A percentile compares a stretch with the other conserved stretches of the same genome.
Conservation (phyloP, 148 eudicot genomes). For the Dianthus caryophyllus region DNA sequence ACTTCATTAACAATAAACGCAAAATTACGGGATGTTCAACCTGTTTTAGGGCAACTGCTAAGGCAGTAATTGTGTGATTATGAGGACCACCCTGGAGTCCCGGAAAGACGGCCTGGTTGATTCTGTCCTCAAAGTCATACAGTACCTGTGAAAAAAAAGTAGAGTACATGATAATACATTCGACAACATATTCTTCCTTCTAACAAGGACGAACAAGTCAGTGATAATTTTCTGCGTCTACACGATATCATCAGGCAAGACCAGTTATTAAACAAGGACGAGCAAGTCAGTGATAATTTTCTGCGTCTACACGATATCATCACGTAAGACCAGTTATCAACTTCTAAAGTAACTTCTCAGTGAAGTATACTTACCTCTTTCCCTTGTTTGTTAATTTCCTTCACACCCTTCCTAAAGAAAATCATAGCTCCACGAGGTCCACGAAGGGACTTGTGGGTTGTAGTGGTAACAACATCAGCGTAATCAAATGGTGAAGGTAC, state of each 20-base stretch:
- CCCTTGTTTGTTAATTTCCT: conserved; percentile 85
- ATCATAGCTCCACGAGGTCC: conserved; percentile 99
- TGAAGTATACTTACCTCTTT: conserved; percentile 50
- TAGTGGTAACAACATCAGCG: conserved; percentile 94
- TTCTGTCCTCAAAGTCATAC: conserved; percentile 93
- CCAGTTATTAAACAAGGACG: neutral
- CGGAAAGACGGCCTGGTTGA: conserved; percentile 95
- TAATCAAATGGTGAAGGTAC: conserved; percentile 93
- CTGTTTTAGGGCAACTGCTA: conserved; percentile 97
- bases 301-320: neutral
- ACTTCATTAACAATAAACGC: neutral
- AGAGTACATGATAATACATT: conserved; percentile 8
- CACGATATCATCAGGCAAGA: neutral
- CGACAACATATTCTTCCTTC: neutral
- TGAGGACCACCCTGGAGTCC: conserved; percentile 99
- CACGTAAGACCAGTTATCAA: neutral
- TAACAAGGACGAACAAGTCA: neutral
- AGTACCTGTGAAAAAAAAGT: conserved; percentile 47
- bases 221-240: neutral
- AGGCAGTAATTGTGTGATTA: conserved; percentile 91
- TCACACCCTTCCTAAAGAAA: conserved; percentile 87
- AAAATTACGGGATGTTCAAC: conserved; percentile 20
- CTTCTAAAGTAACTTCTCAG: neutral
- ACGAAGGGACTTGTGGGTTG: conserved; percentile 96
- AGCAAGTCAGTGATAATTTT: neutral